These are phyloP conservation scores for Piper longum DNA, from an alignment of 164 flowering plant species.

Conservation along the genomic window DNA sequence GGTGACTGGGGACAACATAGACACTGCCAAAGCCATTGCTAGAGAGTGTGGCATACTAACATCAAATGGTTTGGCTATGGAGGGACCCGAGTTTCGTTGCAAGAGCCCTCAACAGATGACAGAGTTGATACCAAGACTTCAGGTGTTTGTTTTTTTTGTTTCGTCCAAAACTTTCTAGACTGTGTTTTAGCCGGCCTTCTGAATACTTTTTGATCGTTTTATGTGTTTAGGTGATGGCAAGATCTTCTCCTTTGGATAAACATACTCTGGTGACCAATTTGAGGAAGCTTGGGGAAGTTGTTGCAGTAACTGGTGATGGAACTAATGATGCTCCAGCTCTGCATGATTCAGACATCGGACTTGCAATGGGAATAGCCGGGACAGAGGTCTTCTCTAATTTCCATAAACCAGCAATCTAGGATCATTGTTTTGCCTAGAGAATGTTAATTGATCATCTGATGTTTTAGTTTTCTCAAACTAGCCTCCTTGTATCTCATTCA, in stretches of 20 bases:
- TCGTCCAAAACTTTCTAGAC: not conserved
- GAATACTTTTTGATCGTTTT: not conserved
- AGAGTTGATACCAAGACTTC: constrained; percentile 22
- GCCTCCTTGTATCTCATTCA: too few species aligned
- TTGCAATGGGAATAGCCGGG: constrained; percentile 10
- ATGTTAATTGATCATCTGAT: too few species aligned
- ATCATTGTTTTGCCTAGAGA: too few species aligned
- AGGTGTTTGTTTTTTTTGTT: constrained; percentile 14
- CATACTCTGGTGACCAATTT: constrained; percentile 17
- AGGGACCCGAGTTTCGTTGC: constrained; percentile 32
- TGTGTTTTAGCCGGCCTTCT: not conserved
- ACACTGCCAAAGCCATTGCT: constrained; percentile 45
- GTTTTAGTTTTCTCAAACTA: too few species aligned
- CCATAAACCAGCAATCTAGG: too few species aligned
- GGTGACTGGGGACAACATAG: constrained; percentile 46
- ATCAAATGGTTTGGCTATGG: constrained; percentile 33
- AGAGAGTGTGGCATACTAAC: constrained; percentile 42
- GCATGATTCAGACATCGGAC: constrained; percentile 11
- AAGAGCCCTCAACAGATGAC: constrained; percentile 20
- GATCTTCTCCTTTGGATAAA: constrained; percentile 26
- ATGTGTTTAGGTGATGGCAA: constrained; percentile 22
- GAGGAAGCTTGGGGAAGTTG: too few species aligned
- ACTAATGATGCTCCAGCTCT: too few species aligned
- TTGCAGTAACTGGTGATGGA: constrained; percentile 2
- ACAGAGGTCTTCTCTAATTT: constrained; percentile 14